Base-by-base conservation (phyloP, 2,329 filamentous ascomycete genomes). In the Neonectria coccinea region DNA sequence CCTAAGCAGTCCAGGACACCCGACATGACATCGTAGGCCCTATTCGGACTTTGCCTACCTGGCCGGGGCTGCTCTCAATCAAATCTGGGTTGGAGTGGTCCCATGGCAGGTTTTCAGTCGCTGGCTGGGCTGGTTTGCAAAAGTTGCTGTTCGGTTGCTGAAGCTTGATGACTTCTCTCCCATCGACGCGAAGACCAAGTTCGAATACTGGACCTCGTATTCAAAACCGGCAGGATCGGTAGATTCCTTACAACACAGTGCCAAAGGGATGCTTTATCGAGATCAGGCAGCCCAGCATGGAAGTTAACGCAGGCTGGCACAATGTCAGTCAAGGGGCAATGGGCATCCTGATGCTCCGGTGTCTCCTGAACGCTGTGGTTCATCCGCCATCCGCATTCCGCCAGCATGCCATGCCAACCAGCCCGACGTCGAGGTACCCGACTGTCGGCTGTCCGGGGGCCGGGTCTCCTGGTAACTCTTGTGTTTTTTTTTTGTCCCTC, bases 401-500 rank as follows among this genome's bases (percentile, higher is more conserved):
- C 39, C 18, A 22, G 47, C 47, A 52, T 27, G 44, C 29, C 47
- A 42, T 22, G 48, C 20, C 16, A 33, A 5, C 52, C 25, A 44
- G 54, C 55, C 54, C 54, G 59, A 52, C 39, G 39, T 57, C 29
- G 31, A 53, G 29, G 59, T 56, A 56, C 54, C 59, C 48, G 48
- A 52, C 27, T 53, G 59, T 56, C 54, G 53, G 54, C 48, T 22
- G 41, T 57, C 50, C 59, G 59, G 59, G 52, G 54, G 20, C 18
- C 29, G 10, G 31, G 45, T 31, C 54, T 57, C 48, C 20, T 52
- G 29, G 25, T 45, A 29, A 18, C 12, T 22, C 22, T 20, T 57
- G 11, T 36, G 29, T 62, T 58, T 54, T 62, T 62, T 53, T 62
- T 53, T 50, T 51, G 33, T 63, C 60, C 45, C 53, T 62, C 57